phyloP scores from a whole-genome alignment of 2,329 filamentous ascomycete species.

The Fusarium devonianum region DNA sequence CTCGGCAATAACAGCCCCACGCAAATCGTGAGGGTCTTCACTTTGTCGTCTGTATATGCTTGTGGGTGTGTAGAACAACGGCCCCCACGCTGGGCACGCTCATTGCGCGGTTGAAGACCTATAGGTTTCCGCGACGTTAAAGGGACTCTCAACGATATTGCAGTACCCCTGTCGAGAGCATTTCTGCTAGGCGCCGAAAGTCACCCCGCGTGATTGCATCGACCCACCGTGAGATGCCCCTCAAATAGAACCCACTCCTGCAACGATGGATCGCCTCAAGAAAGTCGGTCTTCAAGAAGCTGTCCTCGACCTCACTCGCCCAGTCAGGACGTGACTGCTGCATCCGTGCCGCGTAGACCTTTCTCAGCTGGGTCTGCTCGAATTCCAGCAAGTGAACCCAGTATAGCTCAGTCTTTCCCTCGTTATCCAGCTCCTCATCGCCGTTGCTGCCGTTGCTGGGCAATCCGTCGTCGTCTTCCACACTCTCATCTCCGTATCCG shows the following conservation, averaged over 20 bases:
- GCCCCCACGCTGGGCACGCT: no score
- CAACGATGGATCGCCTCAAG: slow-evolving; percentile 3
- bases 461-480: slow-evolving; percentile 8
- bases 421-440: slow-evolving; percentile 44
- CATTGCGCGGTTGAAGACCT: no score
- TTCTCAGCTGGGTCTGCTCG: slow-evolving; percentile 48
- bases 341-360: slow-evolving; percentile 44
- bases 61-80: no score
- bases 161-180: no score
- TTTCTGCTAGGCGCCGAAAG: background rate
- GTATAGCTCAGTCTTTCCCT: slow-evolving; percentile 49
- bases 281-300: slow-evolving; percentile 44
- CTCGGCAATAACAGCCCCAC: no score
- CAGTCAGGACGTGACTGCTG: slow-evolving; percentile 44
- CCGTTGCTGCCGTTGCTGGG: background rate
- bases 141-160: no score
- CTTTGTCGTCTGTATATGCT: no score
- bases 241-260: background rate
- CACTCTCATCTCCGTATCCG: slow-evolving; percentile 41
- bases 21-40: no score
- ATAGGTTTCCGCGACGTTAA: no score
- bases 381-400: slow-evolving; percentile 51
- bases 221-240: background rate
- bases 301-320: slow-evolving; percentile 36
- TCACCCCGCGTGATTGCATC: slow-evolving; percentile 1